Evolutionary conservation across 192 early-diverging fungal species (phyloP).

Genomic region (Rhizophagus sp.): DNA sequence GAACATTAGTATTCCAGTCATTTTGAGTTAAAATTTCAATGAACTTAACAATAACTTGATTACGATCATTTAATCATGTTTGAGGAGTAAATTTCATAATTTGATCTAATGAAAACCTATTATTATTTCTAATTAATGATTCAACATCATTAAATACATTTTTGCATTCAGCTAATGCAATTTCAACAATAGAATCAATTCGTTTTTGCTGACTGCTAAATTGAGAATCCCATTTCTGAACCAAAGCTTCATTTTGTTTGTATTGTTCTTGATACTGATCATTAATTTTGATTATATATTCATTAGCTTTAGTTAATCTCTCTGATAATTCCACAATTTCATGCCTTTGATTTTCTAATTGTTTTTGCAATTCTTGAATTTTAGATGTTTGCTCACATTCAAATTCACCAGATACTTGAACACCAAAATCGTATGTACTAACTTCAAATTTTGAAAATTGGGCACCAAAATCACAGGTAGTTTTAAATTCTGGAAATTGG

Average conservation of each 20-base stretch:
- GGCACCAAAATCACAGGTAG: too few species aligned
- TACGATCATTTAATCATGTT: not conserved
- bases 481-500: too few species aligned
- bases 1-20: not conserved
- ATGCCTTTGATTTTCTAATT: not conserved
- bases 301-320: not conserved
- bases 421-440: too few species aligned
- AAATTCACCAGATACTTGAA: not conserved
- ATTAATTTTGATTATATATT: not conserved
- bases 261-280: not conserved
- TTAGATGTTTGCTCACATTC: not conserved
- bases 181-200: not conserved
- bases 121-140: not conserved
- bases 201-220: not conserved
- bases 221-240: not conserved
- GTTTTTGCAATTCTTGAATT: not conserved
- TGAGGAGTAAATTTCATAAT: not conserved
- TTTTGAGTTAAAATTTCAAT: slow-evolving; percentile 9
- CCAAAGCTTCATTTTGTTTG: not conserved
- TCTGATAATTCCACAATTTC: slow-evolving; percentile 1
- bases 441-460: too few species aligned
- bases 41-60: slow-evolving; percentile 8
- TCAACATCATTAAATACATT: slow-evolving; percentile 7
- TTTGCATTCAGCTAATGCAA: not conserved
- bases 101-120: slow-evolving; percentile 1